phyloP scores from a whole-genome alignment of 2,329 filamentous ascomycete genomes.

The Verticillium alfalfae region DNA sequence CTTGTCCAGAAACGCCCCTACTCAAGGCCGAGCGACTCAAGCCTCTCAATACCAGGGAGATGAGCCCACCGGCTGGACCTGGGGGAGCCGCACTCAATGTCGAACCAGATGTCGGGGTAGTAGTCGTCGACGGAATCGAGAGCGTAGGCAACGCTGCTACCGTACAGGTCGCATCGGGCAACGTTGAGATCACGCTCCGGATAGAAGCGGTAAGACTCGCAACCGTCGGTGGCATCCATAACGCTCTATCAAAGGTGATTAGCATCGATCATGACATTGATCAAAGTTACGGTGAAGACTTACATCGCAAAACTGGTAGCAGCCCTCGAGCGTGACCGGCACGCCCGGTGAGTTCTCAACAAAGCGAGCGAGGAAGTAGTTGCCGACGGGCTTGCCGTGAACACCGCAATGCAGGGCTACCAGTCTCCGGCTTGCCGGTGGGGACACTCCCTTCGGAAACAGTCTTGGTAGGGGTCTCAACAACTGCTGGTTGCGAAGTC shows the following conservation, averaged over 20 bases:
- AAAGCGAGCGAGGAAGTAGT: slow-evolving; percentile 32
- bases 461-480: slow-evolving; percentile 21
- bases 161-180: slow-evolving; percentile 29
- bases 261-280: not conserved
- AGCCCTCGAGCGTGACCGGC: slow-evolving; percentile 30
- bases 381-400: slow-evolving; percentile 25
- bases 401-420: slow-evolving; percentile 29
- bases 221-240: slow-evolving; percentile 22
- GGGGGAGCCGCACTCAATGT: slow-evolving; percentile 29
- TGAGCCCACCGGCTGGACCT: slow-evolving; percentile 14
- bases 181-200: slow-evolving; percentile 19
- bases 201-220: slow-evolving; percentile 29
- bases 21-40: slow-evolving; percentile 5
- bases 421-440: slow-evolving; percentile 21
- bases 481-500: slow-evolving; percentile 16
- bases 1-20: not conserved
- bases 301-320: slow-evolving; percentile 35
- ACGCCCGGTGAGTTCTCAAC: slow-evolving; percentile 24
- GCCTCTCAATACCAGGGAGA: slow-evolving; percentile 7
- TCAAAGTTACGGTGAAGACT: slow-evolving; percentile 6
- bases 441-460: slow-evolving; percentile 20
- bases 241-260: slow-evolving; percentile 17
- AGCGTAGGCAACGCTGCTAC: slow-evolving; percentile 21
- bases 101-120: slow-evolving; percentile 26
- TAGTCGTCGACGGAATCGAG: slow-evolving; percentile 20